A percentile compares a stretch with the other conserved stretches of the same genome.
Conservation (phyloP, 352 stramenopile genomes). For the Ophiocytium majus region DNA sequence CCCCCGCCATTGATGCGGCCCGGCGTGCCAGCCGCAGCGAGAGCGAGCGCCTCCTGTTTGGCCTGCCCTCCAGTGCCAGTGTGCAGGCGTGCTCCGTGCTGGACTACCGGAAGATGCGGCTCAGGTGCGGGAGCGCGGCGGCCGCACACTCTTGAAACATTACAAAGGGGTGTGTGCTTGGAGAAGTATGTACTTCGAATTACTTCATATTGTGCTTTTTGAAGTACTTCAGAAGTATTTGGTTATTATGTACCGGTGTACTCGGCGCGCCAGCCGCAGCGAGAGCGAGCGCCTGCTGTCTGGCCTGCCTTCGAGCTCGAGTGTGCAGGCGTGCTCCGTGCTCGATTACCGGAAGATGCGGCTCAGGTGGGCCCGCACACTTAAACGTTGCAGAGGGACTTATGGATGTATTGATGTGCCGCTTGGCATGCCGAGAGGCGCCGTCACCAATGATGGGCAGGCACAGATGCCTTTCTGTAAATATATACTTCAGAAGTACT, state of each 20-base stretch:
- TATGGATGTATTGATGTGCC: no score
- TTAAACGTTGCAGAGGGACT: no score
- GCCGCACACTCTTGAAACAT: neutral
- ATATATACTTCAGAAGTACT: no score
- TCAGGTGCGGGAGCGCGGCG: neutral
- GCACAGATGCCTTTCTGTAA: no score
- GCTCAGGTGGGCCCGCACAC: conserved; percentile 18
- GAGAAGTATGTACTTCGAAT: no score
- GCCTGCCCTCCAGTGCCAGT: neutral
- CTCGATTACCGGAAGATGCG: conserved; percentile 46
- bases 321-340: conserved; percentile 29
- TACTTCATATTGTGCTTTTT: no score
- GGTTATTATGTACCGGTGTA: no score
- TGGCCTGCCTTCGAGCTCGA: neutral
- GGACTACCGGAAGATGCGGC: conserved; percentile 38
- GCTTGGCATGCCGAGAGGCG: no score
- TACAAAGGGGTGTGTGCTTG: no score
- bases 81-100: conserved; percentile 28
- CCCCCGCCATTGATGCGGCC: neutral
- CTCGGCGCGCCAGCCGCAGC: neutral
- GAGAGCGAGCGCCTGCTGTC: conserved; percentile 7
- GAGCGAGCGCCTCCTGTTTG: conserved; percentile 16
- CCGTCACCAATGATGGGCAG: no score
- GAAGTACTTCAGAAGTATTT: no score
- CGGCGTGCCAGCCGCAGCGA: neutral